A percentile compares a stretch with the other conserved stretches of the same genome.
Conservation (phyloP, 2,329 filamentous ascomycete species). For the Cladosporium sphaerospermum region DNA sequence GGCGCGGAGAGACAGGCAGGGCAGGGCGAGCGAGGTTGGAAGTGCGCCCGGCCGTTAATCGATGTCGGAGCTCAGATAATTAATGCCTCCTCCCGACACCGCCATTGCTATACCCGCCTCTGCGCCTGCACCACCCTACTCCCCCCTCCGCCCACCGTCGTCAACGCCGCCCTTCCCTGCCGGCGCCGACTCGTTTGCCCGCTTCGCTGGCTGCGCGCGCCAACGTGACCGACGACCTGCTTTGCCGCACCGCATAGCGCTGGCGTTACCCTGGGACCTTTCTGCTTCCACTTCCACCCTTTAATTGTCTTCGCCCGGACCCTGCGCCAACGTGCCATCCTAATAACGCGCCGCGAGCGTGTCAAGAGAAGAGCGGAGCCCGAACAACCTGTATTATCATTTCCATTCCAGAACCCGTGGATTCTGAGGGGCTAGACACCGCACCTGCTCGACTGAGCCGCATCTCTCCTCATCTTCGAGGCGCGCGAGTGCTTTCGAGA, state of each 20-base stretch:
- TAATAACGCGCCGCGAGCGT: neutral
- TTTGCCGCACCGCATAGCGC: slow-evolving; percentile 9
- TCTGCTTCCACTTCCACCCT: slow-evolving; percentile 3
- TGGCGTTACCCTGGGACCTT: slow-evolving; percentile 4
- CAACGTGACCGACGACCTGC: slow-evolving; percentile 7
- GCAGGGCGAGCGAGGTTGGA: neutral
- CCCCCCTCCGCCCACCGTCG: neutral
- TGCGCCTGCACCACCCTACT: slow-evolving; percentile 5
- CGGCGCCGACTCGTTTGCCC: slow-evolving; percentile 4
- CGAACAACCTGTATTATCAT: slow-evolving; percentile 1
- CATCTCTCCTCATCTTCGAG: neutral
- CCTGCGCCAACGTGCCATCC: neutral
- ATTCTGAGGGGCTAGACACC: neutral
- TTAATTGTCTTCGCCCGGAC: slow-evolving; percentile 1
- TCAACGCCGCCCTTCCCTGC: slow-evolving; percentile 1
- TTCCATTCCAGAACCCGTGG: slow-evolving; percentile 2
- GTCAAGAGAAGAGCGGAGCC: neutral
- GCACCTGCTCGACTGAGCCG: neutral
- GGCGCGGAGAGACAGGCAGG: neutral
- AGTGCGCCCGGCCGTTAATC: neutral
- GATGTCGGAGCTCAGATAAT: slow-evolving; percentile 7
- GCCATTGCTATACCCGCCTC: slow-evolving; percentile 11
- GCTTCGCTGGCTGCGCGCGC: slow-evolving; percentile 5
- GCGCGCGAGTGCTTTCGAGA: neutral
- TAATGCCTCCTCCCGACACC: slow-evolving; percentile 7